Evolutionary conservation across 2,329 filamentous ascomycete species (phyloP).

Genomic region (Ophiocordyceps camponoti-saundersi): DNA sequence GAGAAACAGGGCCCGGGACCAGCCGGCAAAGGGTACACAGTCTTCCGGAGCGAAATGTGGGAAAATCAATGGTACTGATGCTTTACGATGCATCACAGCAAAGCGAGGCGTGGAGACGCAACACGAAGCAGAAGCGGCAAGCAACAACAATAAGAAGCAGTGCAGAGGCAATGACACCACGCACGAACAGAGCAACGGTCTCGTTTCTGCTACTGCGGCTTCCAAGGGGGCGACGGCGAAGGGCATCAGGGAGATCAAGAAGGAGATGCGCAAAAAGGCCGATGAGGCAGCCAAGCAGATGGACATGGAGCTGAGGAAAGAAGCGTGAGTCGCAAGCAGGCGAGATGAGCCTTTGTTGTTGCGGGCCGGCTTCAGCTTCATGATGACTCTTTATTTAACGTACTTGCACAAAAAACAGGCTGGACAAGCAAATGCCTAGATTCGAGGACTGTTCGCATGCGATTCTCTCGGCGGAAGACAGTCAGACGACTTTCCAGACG

Average conservation of each 20-base stretch:
- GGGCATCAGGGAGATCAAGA: conserved; percentile 6
- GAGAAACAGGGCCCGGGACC: conserved; percentile 10
- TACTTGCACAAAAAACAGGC: not conserved
- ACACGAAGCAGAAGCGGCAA: not conserved
- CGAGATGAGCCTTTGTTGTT: too few relatives aligned
- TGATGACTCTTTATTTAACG: not conserved
- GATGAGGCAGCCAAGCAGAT: conserved; percentile 7
- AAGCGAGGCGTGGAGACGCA: conserved; percentile 2
- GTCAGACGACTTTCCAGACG: not conserved
- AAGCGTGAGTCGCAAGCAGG: not conserved
- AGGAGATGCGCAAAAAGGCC: conserved; percentile 8
- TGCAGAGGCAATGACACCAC: not conserved
- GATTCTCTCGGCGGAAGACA: not conserved
- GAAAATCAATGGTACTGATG: not conserved
- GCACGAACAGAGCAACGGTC: not conserved
- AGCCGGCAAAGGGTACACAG: conserved; percentile 5
- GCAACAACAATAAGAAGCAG: not conserved
- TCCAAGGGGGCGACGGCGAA: not conserved
- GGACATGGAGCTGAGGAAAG: conserved; percentile 4
- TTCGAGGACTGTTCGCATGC: not conserved
- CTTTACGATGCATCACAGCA: not conserved
- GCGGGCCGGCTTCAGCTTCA: too few relatives aligned
- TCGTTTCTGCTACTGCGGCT: not conserved
- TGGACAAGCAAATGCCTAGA: not conserved
- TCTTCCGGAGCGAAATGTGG: not conserved